These are phyloP conservation scores for Allantophomopsis lycopodina DNA, from an alignment of 2,329 filamentous ascomycete genomes.

Conservation along the genomic window DNA sequence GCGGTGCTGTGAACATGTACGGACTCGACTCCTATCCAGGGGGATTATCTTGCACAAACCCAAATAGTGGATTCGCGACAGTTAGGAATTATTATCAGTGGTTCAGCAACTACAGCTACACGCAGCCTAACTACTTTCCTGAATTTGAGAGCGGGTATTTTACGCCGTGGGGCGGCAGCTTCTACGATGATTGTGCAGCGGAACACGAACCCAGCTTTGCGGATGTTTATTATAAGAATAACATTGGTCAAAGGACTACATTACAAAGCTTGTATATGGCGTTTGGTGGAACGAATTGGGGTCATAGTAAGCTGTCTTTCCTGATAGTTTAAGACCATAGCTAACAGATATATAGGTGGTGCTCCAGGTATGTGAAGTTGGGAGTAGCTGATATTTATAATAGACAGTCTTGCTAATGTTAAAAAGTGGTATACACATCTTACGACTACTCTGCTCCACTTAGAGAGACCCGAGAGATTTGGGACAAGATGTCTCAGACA, in stretches of 20 bases:
- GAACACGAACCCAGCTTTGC: slow-evolving; percentile 32
- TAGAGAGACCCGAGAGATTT: slow-evolving; percentile 36
- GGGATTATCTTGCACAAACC: slow-evolving; percentile 33
- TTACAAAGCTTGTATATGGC: slow-evolving; percentile 36
- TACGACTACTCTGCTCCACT: slow-evolving; percentile 33
- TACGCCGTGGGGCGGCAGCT: slow-evolving; percentile 34
- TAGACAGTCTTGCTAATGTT: slow-evolving; percentile 7
- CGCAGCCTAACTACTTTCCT: slow-evolving; percentile 36
- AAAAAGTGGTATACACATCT: slow-evolving; percentile 32
- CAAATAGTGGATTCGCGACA: slow-evolving; percentile 30
- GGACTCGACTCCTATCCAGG: slow-evolving; percentile 31
- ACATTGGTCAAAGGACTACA: slow-evolving; percentile 33
- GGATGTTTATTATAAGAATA: slow-evolving; percentile 42
- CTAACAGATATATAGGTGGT: slow-evolving; percentile 12
- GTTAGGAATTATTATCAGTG: slow-evolving; percentile 39
- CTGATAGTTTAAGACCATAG: too few relatives aligned
- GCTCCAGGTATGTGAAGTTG: slow-evolving; percentile 13
- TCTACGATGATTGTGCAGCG: slow-evolving; percentile 33
- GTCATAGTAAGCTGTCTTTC: not conserved
- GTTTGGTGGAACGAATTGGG: slow-evolving; percentile 42
- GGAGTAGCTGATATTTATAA: too few relatives aligned
- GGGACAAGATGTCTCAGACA: slow-evolving; percentile 36
- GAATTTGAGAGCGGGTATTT: slow-evolving; percentile 41
- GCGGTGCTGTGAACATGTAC: slow-evolving; percentile 37
- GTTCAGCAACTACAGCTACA: slow-evolving; percentile 39